Percentiles rank a stretch among this genome's conserved stretches.
Evolutionary conservation across 176 grass and related monocot genomes (phyloP).

Genomic region (Musa troglodytarum): DNA sequence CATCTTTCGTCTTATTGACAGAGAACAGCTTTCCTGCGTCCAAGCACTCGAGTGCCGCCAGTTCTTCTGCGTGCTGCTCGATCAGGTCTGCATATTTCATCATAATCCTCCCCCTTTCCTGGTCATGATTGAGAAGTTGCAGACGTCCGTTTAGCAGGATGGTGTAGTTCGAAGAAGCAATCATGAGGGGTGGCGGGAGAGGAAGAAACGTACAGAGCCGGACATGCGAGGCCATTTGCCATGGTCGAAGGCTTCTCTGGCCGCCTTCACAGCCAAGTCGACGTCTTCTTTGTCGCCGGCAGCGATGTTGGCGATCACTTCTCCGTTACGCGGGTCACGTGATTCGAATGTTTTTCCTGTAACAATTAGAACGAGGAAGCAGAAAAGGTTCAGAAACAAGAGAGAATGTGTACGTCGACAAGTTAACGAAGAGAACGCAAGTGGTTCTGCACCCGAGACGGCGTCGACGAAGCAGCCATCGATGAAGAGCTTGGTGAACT

Average conservation of each 20-base stretch:
- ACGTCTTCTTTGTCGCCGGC: conserved; percentile 71
- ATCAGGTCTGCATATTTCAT: conserved; percentile 62
- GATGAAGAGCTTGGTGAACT: conserved; percentile 95
- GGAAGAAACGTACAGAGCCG: conserved; percentile 4
- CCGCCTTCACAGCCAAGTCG: conserved; percentile 59
- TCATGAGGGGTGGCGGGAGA: background rate
- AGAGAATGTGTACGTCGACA: too few relatives aligned
- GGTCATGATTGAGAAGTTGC: background rate
- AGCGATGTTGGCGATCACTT: conserved; percentile 51
- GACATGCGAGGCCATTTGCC: conserved; percentile 89
- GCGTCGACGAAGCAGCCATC: conserved; percentile 77
- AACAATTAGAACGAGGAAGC: too few relatives aligned
- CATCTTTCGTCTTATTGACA: conserved; percentile 31
- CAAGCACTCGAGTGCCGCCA: conserved; percentile 54
- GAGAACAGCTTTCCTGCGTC: conserved; percentile 70
- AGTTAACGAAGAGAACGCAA: background rate
- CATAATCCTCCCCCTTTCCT: conserved; percentile 60
- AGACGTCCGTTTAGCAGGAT: background rate
- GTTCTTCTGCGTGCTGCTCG: conserved; percentile 49
- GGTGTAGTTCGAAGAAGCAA: background rate
- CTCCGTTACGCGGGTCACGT: conserved; percentile 57
- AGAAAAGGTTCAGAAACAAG: too few relatives aligned
- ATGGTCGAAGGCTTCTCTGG: conserved; percentile 78
- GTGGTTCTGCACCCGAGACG: conserved; percentile 39
- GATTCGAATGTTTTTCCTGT: conserved; percentile 78